phyloP scores from a whole-genome alignment of 1,284 basidiomycete species.

The Singerocomus inundabilis region DNA sequence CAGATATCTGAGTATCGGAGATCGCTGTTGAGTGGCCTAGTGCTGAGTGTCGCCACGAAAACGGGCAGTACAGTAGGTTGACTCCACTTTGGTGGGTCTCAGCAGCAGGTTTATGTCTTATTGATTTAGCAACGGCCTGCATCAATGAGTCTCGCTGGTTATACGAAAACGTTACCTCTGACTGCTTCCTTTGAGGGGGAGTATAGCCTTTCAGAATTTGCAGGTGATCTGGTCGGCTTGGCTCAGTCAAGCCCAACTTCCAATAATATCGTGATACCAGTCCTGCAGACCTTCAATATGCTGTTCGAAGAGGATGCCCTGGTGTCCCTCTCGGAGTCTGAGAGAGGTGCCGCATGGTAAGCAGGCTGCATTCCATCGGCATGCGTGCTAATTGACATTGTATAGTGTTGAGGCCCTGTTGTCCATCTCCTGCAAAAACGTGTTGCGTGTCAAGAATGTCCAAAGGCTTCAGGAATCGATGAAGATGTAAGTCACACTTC shows the following conservation, averaged over 20 bases:
- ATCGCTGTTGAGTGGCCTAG: constrained; percentile 67
- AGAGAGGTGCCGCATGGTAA: constrained; percentile 51
- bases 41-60: constrained; percentile 76
- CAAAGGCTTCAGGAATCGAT: constrained; percentile 75
- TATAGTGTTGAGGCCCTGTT: constrained; percentile 46
- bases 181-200: constrained; percentile 22
- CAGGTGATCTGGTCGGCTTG: constrained; percentile 54
- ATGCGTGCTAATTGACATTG: constrained; percentile 22
- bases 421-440: constrained; percentile 55
- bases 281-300: constrained; percentile 71
- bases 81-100: constrained; percentile 9
- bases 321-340: constrained; percentile 41
- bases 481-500: constrained; percentile 63
- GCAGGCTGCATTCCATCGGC: constrained; percentile 27
- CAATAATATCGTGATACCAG: constrained; percentile 75
- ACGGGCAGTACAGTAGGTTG: constrained; percentile 76
- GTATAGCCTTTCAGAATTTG: constrained; percentile 50
- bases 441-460: constrained; percentile 70
- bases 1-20: constrained; percentile 58
- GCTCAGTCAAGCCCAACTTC: constrained; percentile 53
- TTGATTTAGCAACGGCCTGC: constrained; percentile 64
- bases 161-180: constrained; percentile 53
- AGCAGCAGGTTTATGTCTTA: constrained; percentile 10
- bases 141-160: constrained; percentile 57
- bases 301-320: constrained; percentile 68